Base-by-base conservation (phyloP, 1,284 basidiomycete species). In the Volvariella volvacea region DNA sequence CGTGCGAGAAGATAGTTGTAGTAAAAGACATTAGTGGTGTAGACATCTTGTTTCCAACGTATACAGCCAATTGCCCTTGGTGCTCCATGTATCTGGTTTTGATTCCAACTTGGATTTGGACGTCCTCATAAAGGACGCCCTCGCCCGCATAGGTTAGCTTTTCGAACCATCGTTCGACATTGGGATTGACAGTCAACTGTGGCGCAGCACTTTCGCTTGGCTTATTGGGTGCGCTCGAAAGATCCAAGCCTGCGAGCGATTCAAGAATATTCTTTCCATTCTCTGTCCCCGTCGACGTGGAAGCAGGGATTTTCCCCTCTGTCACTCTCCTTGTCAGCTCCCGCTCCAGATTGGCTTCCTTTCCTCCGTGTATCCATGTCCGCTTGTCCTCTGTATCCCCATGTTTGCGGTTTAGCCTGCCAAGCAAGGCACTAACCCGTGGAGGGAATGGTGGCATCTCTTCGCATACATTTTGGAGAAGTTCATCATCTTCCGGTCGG, bases 361-460 rank as follows among this genome's bases (percentile, higher is more conserved):
- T 92, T 22, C 92, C 91, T 3, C 94, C 94, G 56, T 96, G 92
- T 46, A 95, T 71, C 94, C 95, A 98, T 1, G 89, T 95, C 39
- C 93, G 75, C 66, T 95, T 95, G 63, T 96, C 93, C 52, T 89
- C 89, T 9, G 88, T 88, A 55, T 93, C 88, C 3, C 85, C 86
- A 33, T 91, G 86, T 60, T 94, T 94, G 56, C 82, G 83, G 58
- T 95, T 90, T 33, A 98, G 66, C 31, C 92, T 77, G 47, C 78
- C 87, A 33, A 96, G 70, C 14, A 99, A 74, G 4, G 94, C 85
- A 48, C 92, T 97, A 53, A 92, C 89, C 42, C 94, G 83, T 46
- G 96, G 89, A 1, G 94, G 92, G 74, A 97, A 99, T 0, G 95
- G 92, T 4, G 96, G 96, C 85, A 99, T 99, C 67, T 99, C 96